Percentiles rank a stretch among this genome's conserved stretches.
Conservation (phyloP, 257 asterid genomes). For the Knoxia roxburghii region DNA sequence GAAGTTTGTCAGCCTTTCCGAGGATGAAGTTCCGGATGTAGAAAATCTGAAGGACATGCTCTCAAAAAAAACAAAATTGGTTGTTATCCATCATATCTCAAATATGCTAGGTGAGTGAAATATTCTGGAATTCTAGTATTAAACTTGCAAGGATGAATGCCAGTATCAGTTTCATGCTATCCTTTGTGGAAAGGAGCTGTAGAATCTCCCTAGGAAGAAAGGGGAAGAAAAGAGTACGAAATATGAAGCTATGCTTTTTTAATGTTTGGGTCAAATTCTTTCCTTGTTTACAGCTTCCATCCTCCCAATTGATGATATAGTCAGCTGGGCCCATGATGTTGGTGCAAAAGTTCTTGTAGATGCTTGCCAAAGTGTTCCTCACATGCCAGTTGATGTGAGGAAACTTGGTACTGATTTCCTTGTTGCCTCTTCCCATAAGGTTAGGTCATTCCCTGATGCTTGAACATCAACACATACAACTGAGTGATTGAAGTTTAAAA, state of each 20-base stretch:
- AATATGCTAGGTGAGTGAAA: conserved; percentile 70
- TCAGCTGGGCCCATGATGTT: conserved; percentile 83
- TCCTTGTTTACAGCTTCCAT: conserved; percentile 51
- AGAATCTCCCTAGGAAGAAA: not conserved
- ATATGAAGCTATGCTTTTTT: not conserved
- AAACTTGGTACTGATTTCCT: conserved; percentile 79
- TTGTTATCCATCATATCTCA: conserved; percentile 81
- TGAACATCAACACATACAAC: conserved; percentile 23
- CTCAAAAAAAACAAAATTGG: conserved; percentile 60
- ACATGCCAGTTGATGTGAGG: conserved; percentile 83
- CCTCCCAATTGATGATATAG: conserved; percentile 76
- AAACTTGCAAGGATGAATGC: not conserved
- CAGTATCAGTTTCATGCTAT: not conserved
- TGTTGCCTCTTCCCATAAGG: conserved; percentile 99
- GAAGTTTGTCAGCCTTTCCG: conserved; percentile 55
- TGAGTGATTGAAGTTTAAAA: conserved; percentile 40
- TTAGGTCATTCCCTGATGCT: conserved; percentile 32
- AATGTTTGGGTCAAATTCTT: not conserved
- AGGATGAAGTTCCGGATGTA: conserved; percentile 78
- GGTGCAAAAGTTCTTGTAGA: conserved; percentile 93
- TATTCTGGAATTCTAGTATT: not conserved
- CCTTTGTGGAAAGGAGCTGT: not conserved
- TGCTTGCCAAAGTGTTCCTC: conserved; percentile 99
- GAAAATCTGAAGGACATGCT: conserved; percentile 52
- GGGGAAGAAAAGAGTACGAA: not conserved